A percentile compares a stretch with the other conserved stretches of the same genome.
Evolutionary conservation across 2,329 filamentous ascomycete species (phyloP).

Genomic region (Fusarium caatingaense): DNA sequence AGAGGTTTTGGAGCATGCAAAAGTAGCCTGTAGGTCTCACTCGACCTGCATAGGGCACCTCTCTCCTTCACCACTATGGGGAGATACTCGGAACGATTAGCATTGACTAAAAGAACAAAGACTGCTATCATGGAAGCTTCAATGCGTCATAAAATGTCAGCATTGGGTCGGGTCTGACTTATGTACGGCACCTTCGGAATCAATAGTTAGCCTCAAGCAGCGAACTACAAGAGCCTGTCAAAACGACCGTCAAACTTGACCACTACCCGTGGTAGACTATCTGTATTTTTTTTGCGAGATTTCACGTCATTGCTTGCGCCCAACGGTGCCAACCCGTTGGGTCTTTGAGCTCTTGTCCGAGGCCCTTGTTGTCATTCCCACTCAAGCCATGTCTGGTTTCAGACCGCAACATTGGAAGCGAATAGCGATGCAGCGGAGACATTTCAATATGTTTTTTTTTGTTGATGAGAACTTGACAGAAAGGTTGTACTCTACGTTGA

Average conservation of each 20-base stretch:
- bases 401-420: slow-evolving; percentile 15
- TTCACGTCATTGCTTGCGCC: slow-evolving; percentile 35
- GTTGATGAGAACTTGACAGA: slow-evolving; percentile 1
- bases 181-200: slow-evolving; percentile 34
- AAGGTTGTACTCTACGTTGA: slow-evolving; percentile 41
- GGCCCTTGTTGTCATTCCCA: slow-evolving; percentile 17
- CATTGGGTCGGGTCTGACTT: slow-evolving; percentile 12
- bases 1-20: slow-evolving; percentile 9
- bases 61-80: background rate
- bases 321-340: slow-evolving; percentile 14
- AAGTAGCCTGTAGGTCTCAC: background rate
- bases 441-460: slow-evolving; percentile 17
- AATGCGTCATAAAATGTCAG: slow-evolving; percentile 34
- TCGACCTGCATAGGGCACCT: slow-evolving; percentile 2
- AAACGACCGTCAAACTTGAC: background rate
- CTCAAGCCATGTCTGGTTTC: slow-evolving; percentile 11
- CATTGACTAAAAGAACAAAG: slow-evolving; percentile 7
- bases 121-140: slow-evolving; percentile 6
- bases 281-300: background rate
- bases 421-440: slow-evolving; percentile 35
- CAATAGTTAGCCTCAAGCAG: slow-evolving; percentile 5
- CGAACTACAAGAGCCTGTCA: slow-evolving; percentile 14
- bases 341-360: slow-evolving; percentile 11
- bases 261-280: background rate
- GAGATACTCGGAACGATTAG: background rate